Evolutionary conservation across 148 eudicot species (phyloP).

Genomic region (Suaeda aralocaspica): DNA sequence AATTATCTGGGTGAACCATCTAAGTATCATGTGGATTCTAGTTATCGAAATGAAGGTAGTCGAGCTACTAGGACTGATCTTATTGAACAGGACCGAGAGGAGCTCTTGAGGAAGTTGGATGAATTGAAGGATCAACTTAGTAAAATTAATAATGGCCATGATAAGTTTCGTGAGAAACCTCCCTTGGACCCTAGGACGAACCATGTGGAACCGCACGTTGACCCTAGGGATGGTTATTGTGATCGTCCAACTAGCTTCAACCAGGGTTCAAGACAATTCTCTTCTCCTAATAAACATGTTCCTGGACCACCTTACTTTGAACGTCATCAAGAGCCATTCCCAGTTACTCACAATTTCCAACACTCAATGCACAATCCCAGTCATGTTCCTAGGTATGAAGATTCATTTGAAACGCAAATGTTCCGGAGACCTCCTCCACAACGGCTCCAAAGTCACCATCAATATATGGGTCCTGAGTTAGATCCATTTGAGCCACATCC

Average conservation of each 20-base stretch:
- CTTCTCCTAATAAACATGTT: slow-evolving; percentile 32
- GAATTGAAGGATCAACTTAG: slow-evolving; percentile 72
- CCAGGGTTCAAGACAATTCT: slow-evolving; percentile 33
- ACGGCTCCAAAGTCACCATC: slow-evolving; percentile 36
- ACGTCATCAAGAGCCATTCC: slow-evolving; percentile 43
- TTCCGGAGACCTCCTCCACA: slow-evolving; percentile 44
- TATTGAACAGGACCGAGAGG: slow-evolving; percentile 55
- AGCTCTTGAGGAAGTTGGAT: slow-evolving; percentile 73
- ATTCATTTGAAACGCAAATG: slow-evolving; percentile 47
- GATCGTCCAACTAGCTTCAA: slow-evolving; percentile 36
- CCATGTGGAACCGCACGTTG: slow-evolving; percentile 39
- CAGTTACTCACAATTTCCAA: slow-evolving; percentile 33
- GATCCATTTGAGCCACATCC: slow-evolving; percentile 47
- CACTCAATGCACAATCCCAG: slow-evolving; percentile 30
- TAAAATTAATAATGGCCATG: slow-evolving; percentile 41
- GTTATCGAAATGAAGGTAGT: slow-evolving; percentile 28
- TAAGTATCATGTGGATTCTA: slow-evolving; percentile 21
- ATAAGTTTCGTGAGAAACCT: slow-evolving; percentile 46
- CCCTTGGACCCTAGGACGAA: slow-evolving; percentile 37
- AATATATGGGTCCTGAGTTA: slow-evolving; percentile 37
- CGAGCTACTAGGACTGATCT: slow-evolving; percentile 40
- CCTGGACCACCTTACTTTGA: slow-evolving; percentile 37
- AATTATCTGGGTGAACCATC: slow-evolving; percentile 47
- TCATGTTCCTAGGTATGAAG: slow-evolving; percentile 41
- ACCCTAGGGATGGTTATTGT: slow-evolving; percentile 35